A percentile compares a stretch with the other conserved stretches of the same genome.
Conservation (phyloP, 1,284 basidiomycete species). For the Puccinia triticina region DNA sequence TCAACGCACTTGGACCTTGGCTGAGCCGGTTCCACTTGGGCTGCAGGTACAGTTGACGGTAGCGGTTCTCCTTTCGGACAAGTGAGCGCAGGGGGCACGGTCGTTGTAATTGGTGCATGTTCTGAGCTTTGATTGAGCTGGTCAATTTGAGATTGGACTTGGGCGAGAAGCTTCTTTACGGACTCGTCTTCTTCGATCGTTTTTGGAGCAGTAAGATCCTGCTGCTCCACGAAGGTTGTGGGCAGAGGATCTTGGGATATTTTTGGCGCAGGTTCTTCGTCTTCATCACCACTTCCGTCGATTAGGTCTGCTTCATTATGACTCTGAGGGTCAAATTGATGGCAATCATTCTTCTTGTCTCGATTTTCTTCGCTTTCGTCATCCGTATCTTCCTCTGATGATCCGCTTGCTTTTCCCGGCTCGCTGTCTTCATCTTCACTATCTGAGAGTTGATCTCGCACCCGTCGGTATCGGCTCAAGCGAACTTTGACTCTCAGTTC, state of each 20-base stretch:
- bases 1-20: not conserved
- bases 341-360: not conserved
- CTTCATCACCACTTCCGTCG: conserved; percentile 51
- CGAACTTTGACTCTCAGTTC: conserved; percentile 43
- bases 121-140: not conserved
- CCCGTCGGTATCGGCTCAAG: conserved; percentile 35
- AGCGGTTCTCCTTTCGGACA: not conserved
- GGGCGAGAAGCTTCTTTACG: not conserved
- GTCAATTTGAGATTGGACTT: not conserved
- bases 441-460: conserved; percentile 36
- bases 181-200: not conserved
- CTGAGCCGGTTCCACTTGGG: not conserved
- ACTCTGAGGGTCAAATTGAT: not conserved
- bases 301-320: conserved; percentile 20
- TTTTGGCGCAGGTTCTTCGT: not conserved
- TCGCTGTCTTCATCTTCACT: conserved; percentile 30
- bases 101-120: not conserved
- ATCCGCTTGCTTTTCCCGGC: not conserved
- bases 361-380: conserved; percentile 15
- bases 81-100: not conserved
- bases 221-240: not conserved
- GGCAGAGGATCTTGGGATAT: not conserved
- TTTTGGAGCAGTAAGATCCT: not conserved
- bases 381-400: conserved; percentile 1
- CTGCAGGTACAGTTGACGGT: not conserved